phyloP scores from a whole-genome alignment of 805 yeast species.

The Starmerella khaoyaiensis region DNA sequence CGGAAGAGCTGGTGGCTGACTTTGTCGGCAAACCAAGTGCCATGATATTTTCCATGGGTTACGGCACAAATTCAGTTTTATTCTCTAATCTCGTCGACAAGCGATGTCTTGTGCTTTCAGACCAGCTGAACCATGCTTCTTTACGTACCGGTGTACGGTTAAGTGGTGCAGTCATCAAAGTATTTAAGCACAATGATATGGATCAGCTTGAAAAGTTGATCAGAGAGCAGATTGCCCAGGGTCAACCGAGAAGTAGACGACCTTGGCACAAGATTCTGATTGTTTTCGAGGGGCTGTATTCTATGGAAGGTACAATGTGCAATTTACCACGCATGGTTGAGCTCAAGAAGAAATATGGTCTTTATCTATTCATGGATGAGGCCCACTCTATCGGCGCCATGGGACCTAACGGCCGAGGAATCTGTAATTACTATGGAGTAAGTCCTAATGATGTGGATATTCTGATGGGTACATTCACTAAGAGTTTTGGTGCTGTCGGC shows the following conservation, averaged over 20 bases:
- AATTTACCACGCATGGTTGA: slow-evolving; percentile 64
- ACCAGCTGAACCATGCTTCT: slow-evolving; percentile 89
- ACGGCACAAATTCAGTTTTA: slow-evolving; percentile 84
- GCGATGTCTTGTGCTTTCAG: slow-evolving; percentile 82
- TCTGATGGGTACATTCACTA: slow-evolving; percentile 94
- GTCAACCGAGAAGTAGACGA: slow-evolving; percentile 88
- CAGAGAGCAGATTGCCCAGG: slow-evolving; percentile 77
- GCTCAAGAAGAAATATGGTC: slow-evolving; percentile 70
- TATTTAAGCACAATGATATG: slow-evolving; percentile 88
- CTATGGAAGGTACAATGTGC: slow-evolving; percentile 65
- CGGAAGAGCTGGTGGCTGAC: slow-evolving; percentile 67
- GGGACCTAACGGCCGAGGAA: slow-evolving; percentile 89
- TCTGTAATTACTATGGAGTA: slow-evolving; percentile 82
- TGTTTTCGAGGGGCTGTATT: slow-evolving; percentile 83
- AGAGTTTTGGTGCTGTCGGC: slow-evolving; percentile 97
- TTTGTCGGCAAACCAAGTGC: slow-evolving; percentile 88
- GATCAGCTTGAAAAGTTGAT: slow-evolving; percentile 57
- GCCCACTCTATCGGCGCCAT: slow-evolving; percentile 99
- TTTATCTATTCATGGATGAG: slow-evolving; percentile 85
- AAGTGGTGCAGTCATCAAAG: slow-evolving; percentile 85
- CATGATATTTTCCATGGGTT: slow-evolving; percentile 82
- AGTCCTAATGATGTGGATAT: slow-evolving; percentile 67
- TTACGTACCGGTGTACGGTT: slow-evolving; percentile 88
- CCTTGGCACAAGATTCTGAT: slow-evolving; percentile 77
- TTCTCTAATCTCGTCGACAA: slow-evolving; percentile 74